phyloP scores from a whole-genome alignment of 164 flowering plant species.

The Malania oleifera region DNA sequence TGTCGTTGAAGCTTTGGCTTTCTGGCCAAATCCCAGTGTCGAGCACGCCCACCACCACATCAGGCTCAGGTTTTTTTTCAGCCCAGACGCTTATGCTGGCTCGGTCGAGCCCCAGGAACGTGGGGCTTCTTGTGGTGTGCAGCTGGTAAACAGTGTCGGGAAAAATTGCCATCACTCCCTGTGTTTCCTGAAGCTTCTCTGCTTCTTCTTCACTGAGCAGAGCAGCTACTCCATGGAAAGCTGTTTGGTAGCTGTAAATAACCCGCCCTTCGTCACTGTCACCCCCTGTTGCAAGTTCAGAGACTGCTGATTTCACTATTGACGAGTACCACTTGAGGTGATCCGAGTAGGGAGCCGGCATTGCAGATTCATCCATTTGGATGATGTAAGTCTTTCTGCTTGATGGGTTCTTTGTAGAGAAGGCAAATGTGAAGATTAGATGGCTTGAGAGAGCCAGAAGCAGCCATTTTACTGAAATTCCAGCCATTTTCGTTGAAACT shows the following conservation, averaged over 20 bases:
- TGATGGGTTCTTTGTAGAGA: conserved; percentile 13
- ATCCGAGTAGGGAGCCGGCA: conserved; percentile 42
- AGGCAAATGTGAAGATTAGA: conserved; percentile 8
- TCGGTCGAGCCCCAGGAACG: conserved; percentile 60
- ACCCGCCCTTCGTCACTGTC: conserved; percentile 32
- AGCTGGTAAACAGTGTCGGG: conserved; percentile 58
- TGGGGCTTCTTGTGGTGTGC: conserved; percentile 88
- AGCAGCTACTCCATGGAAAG: conserved; percentile 83
- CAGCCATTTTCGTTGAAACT: conserved; percentile 10
- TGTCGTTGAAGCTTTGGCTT: conserved; percentile 72
- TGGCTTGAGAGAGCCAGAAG: conserved; percentile 18
- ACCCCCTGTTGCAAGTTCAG: conserved; percentile 4
- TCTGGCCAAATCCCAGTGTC: conserved; percentile 95
- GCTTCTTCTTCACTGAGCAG: conserved; percentile 54
- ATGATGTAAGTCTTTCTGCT: conserved; percentile 56
- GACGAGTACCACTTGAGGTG: conserved; percentile 73
- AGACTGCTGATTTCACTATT: conserved; percentile 31
- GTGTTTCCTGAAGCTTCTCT: conserved; percentile 29
- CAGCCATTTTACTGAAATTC: conserved; percentile 23
- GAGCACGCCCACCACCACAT: conserved; percentile 74
- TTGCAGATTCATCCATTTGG: conserved; percentile 59
- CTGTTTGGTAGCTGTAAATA: conserved; percentile 59
- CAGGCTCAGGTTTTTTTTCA: conserved; percentile 27
- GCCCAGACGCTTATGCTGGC: conserved; percentile 40
- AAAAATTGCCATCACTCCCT: conserved; percentile 54